These are phyloP conservation scores for Apiotrichum veenhuisii DNA, from an alignment of 1,284 basidiomycete species.

Conservation along the genomic window DNA sequence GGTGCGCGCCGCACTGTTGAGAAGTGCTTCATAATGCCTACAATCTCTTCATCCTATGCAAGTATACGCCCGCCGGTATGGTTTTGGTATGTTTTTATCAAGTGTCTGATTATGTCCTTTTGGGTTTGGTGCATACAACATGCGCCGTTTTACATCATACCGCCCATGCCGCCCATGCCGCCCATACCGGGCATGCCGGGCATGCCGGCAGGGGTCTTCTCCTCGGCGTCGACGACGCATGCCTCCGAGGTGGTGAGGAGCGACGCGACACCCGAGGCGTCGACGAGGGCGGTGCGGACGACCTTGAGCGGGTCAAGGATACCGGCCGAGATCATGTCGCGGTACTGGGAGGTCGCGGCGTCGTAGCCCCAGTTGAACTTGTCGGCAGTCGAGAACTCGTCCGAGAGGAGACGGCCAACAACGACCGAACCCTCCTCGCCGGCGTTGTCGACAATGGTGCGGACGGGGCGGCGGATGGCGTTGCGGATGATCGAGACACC, in stretches of 20 bases:
- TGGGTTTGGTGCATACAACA: not conserved
- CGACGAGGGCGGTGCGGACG: slow-evolving; percentile 82
- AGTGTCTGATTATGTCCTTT: not conserved
- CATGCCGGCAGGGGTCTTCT: slow-evolving; percentile 60
- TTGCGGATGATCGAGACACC: slow-evolving; percentile 90
- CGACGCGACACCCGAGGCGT: slow-evolving; percentile 77
- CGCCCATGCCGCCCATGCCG: slow-evolving; percentile 59
- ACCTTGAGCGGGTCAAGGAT: slow-evolving; percentile 95
- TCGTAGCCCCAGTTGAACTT: slow-evolving; percentile 87
- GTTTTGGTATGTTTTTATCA: not conserved
- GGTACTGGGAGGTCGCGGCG: slow-evolving; percentile 83
- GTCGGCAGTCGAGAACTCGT: slow-evolving; percentile 44
- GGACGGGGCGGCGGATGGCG: slow-evolving; percentile 76
- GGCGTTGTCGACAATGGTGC: slow-evolving; percentile 89
- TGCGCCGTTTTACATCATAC: slow-evolving; percentile 8
- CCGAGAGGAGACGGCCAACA: slow-evolving; percentile 71
- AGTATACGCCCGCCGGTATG: not conserved
- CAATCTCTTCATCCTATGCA: slow-evolving; percentile 7
- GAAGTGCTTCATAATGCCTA: slow-evolving; percentile 8
- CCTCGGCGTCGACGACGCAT: slow-evolving; percentile 88
- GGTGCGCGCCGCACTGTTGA: not conserved
- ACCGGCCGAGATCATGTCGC: slow-evolving; percentile 89
- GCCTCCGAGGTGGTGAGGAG: slow-evolving; percentile 90
- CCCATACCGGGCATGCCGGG: slow-evolving; percentile 50
- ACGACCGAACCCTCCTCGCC: slow-evolving; percentile 93